phyloP scores from a whole-genome alignment of 2,329 filamentous ascomycete species.

The Scedosporium aurantiacum region DNA sequence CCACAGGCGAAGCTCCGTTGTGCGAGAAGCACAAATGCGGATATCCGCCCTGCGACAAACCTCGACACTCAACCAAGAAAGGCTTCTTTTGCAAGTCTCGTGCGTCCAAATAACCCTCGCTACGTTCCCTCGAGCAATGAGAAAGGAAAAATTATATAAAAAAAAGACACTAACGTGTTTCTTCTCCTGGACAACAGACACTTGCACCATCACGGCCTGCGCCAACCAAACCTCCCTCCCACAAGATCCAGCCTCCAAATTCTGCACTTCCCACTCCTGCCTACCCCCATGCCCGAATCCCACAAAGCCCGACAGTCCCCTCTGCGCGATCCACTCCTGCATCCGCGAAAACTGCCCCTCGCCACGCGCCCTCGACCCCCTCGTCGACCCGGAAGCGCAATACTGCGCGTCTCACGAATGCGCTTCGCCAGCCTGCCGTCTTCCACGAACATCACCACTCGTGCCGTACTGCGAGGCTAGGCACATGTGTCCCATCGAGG shows the following conservation, averaged over 20 bases:
- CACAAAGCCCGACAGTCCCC: conserved; percentile 2
- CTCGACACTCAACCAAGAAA: conserved; percentile 4
- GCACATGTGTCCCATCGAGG: conserved; percentile 7
- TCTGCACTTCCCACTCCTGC: conserved; percentile 10
- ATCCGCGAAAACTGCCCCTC: conserved; percentile 4
- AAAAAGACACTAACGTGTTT: neutral
- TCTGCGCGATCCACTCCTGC: conserved; percentile 11
- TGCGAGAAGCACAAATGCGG: conserved; percentile 10
- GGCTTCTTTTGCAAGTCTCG: conserved; percentile 8
- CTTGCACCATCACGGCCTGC: conserved; percentile 6
- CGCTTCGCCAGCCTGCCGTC: neutral
- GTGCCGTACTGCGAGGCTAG: conserved; percentile 7
- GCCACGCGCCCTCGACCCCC: conserved; percentile 9
- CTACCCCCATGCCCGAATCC: conserved; percentile 5
- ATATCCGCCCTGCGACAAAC: conserved; percentile 7
- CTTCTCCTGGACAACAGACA: conserved; percentile 4
- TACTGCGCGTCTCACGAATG: conserved; percentile 11
- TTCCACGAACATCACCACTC: neutral
- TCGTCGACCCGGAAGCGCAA: conserved; percentile 1
- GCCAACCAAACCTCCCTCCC: conserved; percentile 8
- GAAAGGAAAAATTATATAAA: neutral
- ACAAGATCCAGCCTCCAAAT: conserved; percentile 2
- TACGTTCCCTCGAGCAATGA: neutral
- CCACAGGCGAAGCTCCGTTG: neutral
- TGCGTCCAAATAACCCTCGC: conserved; percentile 4